phyloP scores from a whole-genome alignment of 2,329 filamentous ascomycete species.

The Hypomyces perniciosus region DNA sequence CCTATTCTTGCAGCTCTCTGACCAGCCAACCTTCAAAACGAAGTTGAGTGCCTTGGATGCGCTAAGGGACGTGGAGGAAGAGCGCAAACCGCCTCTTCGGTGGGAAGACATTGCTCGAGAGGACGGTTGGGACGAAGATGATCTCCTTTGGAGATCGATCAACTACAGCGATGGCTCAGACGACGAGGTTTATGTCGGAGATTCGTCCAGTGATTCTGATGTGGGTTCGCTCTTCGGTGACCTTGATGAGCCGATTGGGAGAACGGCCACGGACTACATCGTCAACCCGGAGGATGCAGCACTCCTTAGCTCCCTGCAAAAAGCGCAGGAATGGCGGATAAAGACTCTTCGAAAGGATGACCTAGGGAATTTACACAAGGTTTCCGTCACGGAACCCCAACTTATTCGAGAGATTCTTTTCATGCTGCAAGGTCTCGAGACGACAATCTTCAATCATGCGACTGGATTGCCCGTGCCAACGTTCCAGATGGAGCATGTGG shows the following conservation, averaged over 20 bases:
- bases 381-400: constrained; percentile 62
- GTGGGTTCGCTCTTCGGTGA: constrained; percentile 26
- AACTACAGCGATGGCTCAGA: constrained; percentile 64
- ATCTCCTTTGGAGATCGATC: constrained; percentile 64
- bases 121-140: constrained; percentile 64
- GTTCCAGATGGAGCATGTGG: constrained; percentile 44
- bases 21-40: constrained; percentile 68
- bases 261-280: constrained; percentile 28
- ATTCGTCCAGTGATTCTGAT: constrained; percentile 34
- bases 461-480: constrained; percentile 32
- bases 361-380: constrained; percentile 30
- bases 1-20: constrained; percentile 73
- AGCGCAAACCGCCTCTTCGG: constrained; percentile 47
- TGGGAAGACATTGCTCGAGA: constrained; percentile 77
- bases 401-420: constrained; percentile 72
- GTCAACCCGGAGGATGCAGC: constrained; percentile 28
- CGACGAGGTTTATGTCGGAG: constrained; percentile 33
- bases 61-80: constrained; percentile 37
- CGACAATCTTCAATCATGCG: constrained; percentile 56
- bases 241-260: constrained; percentile 20
- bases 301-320: constrained; percentile 25
- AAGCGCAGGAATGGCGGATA: constrained; percentile 32
- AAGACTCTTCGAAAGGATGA: constrained; percentile 30
- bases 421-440: constrained; percentile 76
- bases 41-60: constrained; percentile 56